Percentiles rank a stretch among this genome's conserved stretches.
Conservation (phyloP, 169 alveolate species). For the Ichthyophthirius multifiliis region DNA sequence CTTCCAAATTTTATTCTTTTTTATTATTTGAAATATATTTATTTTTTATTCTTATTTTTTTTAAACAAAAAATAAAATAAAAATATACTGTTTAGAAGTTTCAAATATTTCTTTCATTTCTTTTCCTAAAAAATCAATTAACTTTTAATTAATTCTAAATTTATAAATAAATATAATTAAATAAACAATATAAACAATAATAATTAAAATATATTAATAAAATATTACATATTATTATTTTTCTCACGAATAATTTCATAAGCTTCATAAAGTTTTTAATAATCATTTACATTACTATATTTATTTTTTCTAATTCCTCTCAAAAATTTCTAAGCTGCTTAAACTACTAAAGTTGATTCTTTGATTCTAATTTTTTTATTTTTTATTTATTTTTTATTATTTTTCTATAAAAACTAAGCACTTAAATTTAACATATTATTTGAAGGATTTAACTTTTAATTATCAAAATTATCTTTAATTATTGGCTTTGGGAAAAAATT, state of each 20-base stretch:
- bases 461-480: not conserved
- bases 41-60: too few relatives aligned
- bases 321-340: not conserved
- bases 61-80: too few relatives aligned
- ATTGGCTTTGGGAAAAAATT: conserved; percentile 3
- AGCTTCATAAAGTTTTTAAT: not conserved
- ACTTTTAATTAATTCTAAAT: not conserved
- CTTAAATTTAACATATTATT: too few relatives aligned
- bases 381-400: not conserved
- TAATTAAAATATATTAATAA: too few relatives aligned
- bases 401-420: too few relatives aligned
- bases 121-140: not conserved
- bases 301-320: not conserved
- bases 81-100: not conserved
- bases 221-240: too few relatives aligned
- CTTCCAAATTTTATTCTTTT: too few relatives aligned
- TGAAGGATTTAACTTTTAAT: not conserved
- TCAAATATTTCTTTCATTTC: not conserved
- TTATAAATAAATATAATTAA: too few relatives aligned
- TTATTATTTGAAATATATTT: too few relatives aligned
- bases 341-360: not conserved
- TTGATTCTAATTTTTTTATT: not conserved
- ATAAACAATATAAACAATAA: too few relatives aligned
- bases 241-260: not conserved
- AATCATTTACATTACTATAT: not conserved